phyloP scores from a whole-genome alignment of 345 rosid species.

The Linum usitatissimum region DNA sequence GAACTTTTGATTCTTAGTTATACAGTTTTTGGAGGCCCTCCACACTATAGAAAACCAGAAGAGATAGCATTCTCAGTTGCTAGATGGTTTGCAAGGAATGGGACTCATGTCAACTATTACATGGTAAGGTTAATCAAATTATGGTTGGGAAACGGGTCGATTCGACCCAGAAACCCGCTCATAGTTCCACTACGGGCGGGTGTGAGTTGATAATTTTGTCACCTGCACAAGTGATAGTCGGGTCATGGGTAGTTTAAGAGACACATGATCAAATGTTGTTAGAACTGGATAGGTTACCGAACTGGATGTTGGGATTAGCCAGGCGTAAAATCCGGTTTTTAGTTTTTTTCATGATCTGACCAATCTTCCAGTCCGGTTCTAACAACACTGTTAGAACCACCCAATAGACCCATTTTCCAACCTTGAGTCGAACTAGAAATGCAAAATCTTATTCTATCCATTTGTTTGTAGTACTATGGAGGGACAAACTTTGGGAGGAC shows the following conservation, averaged over 20 bases:
- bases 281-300: too few species aligned
- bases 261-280: too few species aligned
- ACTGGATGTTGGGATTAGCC: too few species aligned
- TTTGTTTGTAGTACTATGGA: slow-evolving; percentile 3
- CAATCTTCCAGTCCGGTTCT: too few species aligned
- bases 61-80: slow-evolving; percentile 3
- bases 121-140: background rate
- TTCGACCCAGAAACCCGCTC: background rate
- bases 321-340: too few species aligned
- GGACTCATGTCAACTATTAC: slow-evolving; percentile 4
- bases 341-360: too few species aligned
- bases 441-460: background rate
- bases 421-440: background rate
- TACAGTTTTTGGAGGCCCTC: background rate
- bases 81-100: background rate
- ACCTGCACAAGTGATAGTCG: too few species aligned
- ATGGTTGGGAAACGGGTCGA: too few species aligned
- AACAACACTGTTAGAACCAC: background rate
- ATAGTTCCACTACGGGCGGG: background rate
- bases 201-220: too few species aligned
- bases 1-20: background rate
- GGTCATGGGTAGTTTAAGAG: too few species aligned
- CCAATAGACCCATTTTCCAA: background rate
- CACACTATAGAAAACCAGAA: background rate
- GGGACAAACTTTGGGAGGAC: slow-evolving; percentile 4